phyloP scores from a whole-genome alignment of 768 basidiomycete species.

The Phylloporus scabripes region DNA sequence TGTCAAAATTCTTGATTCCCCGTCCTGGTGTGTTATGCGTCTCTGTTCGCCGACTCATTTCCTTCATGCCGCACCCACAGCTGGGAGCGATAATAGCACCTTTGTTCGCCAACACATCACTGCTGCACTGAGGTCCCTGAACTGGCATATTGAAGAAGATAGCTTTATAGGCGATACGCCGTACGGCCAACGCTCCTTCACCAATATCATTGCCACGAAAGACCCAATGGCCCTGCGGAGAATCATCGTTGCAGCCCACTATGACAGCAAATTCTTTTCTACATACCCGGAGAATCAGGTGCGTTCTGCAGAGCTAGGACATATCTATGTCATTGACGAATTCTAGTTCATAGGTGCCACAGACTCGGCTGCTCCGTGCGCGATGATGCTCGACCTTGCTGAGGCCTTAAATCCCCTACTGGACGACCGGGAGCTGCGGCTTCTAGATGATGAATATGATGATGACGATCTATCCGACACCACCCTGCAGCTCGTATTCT shows the following conservation, averaged over 20 bases:
- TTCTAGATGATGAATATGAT: conserved; percentile 53
- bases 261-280: conserved; percentile 86
- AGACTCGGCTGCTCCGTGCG: conserved; percentile 93
- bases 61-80: conserved; percentile 30
- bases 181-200: conserved; percentile 71
- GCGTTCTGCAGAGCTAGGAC: conserved; percentile 12
- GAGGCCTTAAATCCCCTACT: conserved; percentile 74
- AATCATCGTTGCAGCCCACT: conserved; percentile 87
- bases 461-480: conserved; percentile 79
- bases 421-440: conserved; percentile 48
- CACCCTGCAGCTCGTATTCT: conserved; percentile 89
- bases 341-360: conserved; percentile 92
- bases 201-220: conserved; percentile 93
- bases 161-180: conserved; percentile 77
- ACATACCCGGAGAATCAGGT: conserved; percentile 72
- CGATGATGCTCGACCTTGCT: conserved; percentile 89
- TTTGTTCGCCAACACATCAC: conserved; percentile 77
- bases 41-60: background rate
- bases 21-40: conserved; percentile 53
- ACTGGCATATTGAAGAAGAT: conserved; percentile 89
- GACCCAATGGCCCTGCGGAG: conserved; percentile 78
- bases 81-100: conserved; percentile 73
- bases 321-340: conserved; percentile 10
- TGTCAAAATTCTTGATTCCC: conserved; percentile 84
- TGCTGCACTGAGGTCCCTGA: conserved; percentile 59